phyloP scores from a whole-genome alignment of 2,329 filamentous ascomycete genomes.

The Xenoacremonium recifei region DNA sequence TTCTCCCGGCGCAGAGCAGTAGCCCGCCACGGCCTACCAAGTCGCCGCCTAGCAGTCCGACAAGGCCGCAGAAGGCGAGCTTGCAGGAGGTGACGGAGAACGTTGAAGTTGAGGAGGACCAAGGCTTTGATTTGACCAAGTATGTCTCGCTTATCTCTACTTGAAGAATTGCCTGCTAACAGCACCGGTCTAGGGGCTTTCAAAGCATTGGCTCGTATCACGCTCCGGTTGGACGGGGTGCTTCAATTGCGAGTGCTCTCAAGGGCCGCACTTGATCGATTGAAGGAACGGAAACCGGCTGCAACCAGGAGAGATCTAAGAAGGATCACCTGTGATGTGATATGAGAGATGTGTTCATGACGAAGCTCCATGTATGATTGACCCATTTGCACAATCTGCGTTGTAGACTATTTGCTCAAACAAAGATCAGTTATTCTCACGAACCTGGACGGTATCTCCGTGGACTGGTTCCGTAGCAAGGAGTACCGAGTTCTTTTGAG shows the following conservation, averaged over 20 bases:
- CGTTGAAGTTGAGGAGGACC: constrained; percentile 44
- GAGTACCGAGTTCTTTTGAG: too few relatives aligned
- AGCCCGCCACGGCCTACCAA: constrained; percentile 53
- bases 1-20: constrained; percentile 52
- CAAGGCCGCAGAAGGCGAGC: constrained; percentile 36
- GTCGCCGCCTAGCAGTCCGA: constrained; percentile 53
- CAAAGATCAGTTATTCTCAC: too few relatives aligned
- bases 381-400: too few relatives aligned
- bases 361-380: too few relatives aligned
- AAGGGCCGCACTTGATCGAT: constrained; percentile 34
- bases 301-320: too few relatives aligned
- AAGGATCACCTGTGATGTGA: too few relatives aligned
- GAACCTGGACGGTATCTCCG: too few relatives aligned
- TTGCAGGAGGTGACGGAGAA: constrained; percentile 27
- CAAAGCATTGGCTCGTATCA: constrained; percentile 65
- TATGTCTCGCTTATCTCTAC: too few relatives aligned
- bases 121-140: constrained; percentile 60
- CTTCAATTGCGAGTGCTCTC: constrained; percentile 42
- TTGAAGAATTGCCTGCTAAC: constrained; percentile 9
- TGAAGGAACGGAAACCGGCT: too few relatives aligned
- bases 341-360: too few relatives aligned
- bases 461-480: too few relatives aligned
- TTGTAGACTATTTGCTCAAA: too few relatives aligned
- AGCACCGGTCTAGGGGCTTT: constrained; percentile 50
- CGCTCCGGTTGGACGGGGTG: constrained; percentile 48